Evolutionary conservation across 441 rosid genomes (phyloP).

Genomic region (Erodium trifolium): DNA sequence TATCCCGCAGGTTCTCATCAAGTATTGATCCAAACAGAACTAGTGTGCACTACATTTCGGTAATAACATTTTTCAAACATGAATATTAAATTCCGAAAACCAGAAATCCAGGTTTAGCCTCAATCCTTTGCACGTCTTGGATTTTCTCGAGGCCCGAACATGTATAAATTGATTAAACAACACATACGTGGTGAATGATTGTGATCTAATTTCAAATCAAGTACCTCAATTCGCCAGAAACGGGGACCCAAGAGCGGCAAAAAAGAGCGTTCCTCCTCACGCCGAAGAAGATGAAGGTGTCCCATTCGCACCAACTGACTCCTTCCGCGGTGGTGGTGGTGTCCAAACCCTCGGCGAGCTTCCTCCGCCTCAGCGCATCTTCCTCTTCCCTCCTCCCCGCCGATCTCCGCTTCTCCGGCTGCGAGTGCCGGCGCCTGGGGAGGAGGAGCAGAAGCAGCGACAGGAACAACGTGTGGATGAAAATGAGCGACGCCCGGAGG

Average conservation of each 20-base stretch:
- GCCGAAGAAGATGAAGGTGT: conserved; percentile 53
- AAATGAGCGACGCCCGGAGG: conserved; percentile 37
- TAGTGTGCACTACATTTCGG: neutral
- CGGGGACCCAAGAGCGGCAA: conserved; percentile 80
- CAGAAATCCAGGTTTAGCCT: neutral
- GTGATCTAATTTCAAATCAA: neutral
- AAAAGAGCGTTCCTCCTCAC: conserved; percentile 62
- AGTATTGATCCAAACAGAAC: neutral
- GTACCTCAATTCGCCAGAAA: conserved; percentile 52
- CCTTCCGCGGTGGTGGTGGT: conserved; percentile 16
- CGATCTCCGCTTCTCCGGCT: too few species aligned
- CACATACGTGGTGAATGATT: too few species aligned
- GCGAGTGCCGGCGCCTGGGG: conserved; percentile 35
- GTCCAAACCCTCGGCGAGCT: conserved; percentile 62
- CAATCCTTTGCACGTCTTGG: neutral
- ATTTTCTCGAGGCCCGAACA: neutral
- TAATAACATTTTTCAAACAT: neutral
- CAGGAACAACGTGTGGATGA: conserved; percentile 22
- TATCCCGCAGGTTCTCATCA: neutral
- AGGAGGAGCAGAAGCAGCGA: conserved; percentile 37
- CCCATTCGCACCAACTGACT: conserved; percentile 21
- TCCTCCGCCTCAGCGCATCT: conserved; percentile 66
- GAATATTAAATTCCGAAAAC: neutral
- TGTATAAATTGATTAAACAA: too few species aligned
- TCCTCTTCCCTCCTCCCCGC: conserved; percentile 62